Evolutionary conservation across 176 grass and related monocot genomes (phyloP), one percentile per base, ranked within the genome.

Genomic region (Musa itinerans): DNA sequence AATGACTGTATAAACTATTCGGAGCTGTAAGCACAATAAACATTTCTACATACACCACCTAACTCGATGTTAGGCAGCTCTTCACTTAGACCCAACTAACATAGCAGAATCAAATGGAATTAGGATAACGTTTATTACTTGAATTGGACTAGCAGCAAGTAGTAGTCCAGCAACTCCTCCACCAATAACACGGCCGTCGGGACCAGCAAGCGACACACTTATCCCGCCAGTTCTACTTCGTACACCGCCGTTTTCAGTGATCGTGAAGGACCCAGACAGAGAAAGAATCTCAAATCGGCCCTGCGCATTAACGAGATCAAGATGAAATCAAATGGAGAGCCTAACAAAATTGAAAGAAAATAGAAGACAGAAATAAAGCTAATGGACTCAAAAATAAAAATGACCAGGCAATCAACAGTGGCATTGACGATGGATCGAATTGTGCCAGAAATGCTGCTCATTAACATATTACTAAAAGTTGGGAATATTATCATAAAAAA

Each of bases 91-190:
- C 34, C 34, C 34, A 43, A 43, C 34, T 43, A 43, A 43, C 34
- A 6, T 43, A 43, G 34, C 55, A 81, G 59, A 62, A 82, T 50
- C 26, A 26, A 52, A 50, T 10, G 59, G 27, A 61, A 22, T 50
- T 10, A 6, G 62, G 48, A 51, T 27, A 76, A 62, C 73, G 72
- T 75, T 24, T 65, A 71, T 22, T 77, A 98, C 95, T 86, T 93
- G 95, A 80, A 98, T 98, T 63, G 95, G 95, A 78, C 88, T 89
- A n/a, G 90, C 90, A 71, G 95, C 95, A 81, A 80, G 88, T 56
- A 98, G 84, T 70, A 80, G 81, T 59, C 90, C 90, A 71, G 90
- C 88, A 78, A 98, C 90, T 17, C 85, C 88, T 4, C 95, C 90
- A 25, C 95, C 90, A 11, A 98, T 81, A 1, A 98, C 88, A 79